Percentiles rank a stretch among this genome's conserved stretches.
phyloP scores from a whole-genome alignment of 805 yeast genomes.

The Torulaspora maleeae region DNA sequence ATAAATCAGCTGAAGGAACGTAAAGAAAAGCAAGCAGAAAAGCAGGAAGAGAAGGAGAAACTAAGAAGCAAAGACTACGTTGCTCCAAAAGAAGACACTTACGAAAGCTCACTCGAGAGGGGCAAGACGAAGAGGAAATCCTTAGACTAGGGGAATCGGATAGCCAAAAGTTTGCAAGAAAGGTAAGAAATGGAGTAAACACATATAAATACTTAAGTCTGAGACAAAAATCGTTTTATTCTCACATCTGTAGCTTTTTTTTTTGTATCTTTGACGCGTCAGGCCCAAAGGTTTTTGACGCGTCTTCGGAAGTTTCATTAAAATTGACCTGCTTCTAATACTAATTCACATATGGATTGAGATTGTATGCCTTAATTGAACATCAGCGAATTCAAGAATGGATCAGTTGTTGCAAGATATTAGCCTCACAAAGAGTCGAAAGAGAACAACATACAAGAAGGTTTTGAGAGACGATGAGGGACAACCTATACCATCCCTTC shows the following conservation, averaged over 20 bases:
- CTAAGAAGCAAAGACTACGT: constrained; percentile 74
- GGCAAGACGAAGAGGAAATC: constrained; percentile 18
- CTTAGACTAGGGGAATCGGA: constrained; percentile 16
- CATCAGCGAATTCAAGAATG: constrained; percentile 17
- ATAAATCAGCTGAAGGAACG: constrained; percentile 67
- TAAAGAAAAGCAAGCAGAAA: constrained; percentile 70
- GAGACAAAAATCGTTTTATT: background rate
- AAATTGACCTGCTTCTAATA: too few species aligned
- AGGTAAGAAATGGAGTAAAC: constrained; percentile 8
- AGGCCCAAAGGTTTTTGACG: background rate
- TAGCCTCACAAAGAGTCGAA: constrained; percentile 6
- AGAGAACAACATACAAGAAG: constrained; percentile 26
- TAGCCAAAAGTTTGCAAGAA: constrained; percentile 5
- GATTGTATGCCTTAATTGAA: too few species aligned
- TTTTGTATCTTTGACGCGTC: background rate
- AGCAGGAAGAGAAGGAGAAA: constrained; percentile 55
- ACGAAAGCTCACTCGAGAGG: constrained; percentile 42
- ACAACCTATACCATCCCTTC: constrained; percentile 3
- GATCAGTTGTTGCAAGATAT: constrained; percentile 24
- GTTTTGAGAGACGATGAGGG: constrained; percentile 15
- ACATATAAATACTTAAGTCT: constrained; percentile 1
- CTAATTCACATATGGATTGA: too few species aligned
- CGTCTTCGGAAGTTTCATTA: background rate
- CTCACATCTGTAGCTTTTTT: background rate
- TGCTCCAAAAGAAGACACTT: constrained; percentile 76